Conservation (phyloP, 306 rosid genomes). For the Medicago truncatula region DNA sequence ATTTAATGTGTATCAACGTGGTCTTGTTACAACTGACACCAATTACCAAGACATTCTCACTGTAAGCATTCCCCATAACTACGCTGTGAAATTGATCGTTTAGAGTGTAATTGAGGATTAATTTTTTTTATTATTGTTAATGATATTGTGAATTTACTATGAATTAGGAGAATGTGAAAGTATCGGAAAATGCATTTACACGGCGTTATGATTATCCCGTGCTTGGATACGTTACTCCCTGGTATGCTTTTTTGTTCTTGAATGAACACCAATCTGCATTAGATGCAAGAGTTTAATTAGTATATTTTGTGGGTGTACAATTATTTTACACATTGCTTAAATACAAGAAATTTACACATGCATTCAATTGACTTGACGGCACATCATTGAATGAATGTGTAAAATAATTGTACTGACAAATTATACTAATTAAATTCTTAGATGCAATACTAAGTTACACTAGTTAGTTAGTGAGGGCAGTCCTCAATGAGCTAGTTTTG, state of each 20-base stretch:
- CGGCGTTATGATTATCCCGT: constrained; percentile 73
- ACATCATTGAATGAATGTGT: no score
- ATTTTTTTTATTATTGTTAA: neutral
- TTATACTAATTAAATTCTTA: no score
- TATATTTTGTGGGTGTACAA: no score
- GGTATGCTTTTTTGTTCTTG: constrained; percentile 55
- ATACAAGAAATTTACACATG: no score
- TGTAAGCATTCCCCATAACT: constrained; percentile 50
- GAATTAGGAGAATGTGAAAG: constrained; percentile 67
- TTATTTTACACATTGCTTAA: no score
- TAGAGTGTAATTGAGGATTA: constrained; percentile 21
- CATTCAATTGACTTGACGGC: no score
- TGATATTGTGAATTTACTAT: constrained; percentile 30
- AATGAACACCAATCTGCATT: neutral
- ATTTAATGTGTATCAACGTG: constrained; percentile 5
- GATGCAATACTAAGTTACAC: no score
- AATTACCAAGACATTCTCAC: constrained; percentile 65
- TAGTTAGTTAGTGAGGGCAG: no score
- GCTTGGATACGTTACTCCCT: constrained; percentile 92
- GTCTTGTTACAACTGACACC: constrained; percentile 38
- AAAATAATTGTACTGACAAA: no score
- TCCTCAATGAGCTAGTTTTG: no score
- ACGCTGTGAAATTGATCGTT: neutral
- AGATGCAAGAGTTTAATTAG: no score
- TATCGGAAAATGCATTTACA: constrained; percentile 57